Evolutionary conservation across 2,329 filamentous ascomycete species (phyloP), one percentile per base, ranked within the genome.

Genomic region (Dactylellina haptotyla): DNA sequence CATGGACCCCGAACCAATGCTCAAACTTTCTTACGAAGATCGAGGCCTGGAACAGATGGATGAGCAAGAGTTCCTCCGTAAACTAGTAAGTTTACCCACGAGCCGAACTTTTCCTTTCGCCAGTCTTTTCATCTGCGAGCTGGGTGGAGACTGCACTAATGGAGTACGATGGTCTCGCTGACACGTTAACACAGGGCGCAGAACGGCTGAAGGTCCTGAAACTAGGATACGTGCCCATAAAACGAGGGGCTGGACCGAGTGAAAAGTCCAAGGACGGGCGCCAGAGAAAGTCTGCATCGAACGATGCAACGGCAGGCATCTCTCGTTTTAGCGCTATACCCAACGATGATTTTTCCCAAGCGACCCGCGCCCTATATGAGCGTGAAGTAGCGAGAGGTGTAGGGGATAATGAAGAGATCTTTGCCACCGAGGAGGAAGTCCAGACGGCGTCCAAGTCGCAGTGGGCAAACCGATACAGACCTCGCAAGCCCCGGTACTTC

Each of bases 401-500:
- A 8, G 88, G 89, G 74, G 95, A 98, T 79, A 93, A 97, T 78
- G 95, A 99, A 80, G 95, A 99, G 81, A 91, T 99, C 32, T 97
- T 99, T 79, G 89, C 91, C 0, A 91, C 89, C 6, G 95, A 99
- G 82, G 95, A 97, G 81, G 86, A 89, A 41, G 88, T 97, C 25
- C 76, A 76, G 18, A 87, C 86, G 8, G 82, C 83, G 3, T 83
- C 86, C 2, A 88, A 88, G 76, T 89, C 92, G 2, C 87, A 89
- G 76, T 97, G 93, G 93, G 89, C 90, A 4, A 88, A 88, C 79
- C 93, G 94, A 81, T 90, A 96, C 81, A 87, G 90, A 39, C 93
- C 94, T 5, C 87, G 95, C 75, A 99, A 98, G 82, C 95, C 95
- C 10, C 88, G 90, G 72, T 98, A 97, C 82, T 99, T 99, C 85